These are phyloP conservation scores for Paraconiothyrium brasiliense DNA, from an alignment of 2,329 filamentous ascomycete species.

Conservation along the genomic window DNA sequence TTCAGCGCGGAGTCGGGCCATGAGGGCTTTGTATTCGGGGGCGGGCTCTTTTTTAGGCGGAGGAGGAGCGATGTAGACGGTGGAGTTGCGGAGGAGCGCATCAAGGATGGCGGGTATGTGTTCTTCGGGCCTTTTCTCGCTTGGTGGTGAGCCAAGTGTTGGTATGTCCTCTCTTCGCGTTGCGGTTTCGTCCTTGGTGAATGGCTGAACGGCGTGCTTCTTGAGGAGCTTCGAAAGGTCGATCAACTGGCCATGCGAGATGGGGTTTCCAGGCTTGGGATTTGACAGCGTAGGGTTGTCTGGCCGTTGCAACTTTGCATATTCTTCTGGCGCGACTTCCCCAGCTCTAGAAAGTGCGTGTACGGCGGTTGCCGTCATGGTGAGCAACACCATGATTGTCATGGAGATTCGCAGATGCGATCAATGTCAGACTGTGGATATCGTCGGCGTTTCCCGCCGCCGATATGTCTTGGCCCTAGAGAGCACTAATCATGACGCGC, in stretches of 20 bases:
- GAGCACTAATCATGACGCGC: slow-evolving; percentile 10
- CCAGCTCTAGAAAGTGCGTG: slow-evolving; percentile 63
- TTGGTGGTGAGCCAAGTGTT: background rate
- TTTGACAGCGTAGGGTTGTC: slow-evolving; percentile 62
- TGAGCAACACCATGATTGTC: slow-evolving; percentile 74
- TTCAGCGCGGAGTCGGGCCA: slow-evolving; percentile 83
- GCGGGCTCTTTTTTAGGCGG: slow-evolving; percentile 74
- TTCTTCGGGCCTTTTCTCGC: background rate
- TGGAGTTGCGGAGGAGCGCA: slow-evolving; percentile 74
- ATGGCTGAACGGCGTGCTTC: slow-evolving; percentile 24
- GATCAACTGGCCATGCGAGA: slow-evolving; percentile 76
- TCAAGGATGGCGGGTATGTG: slow-evolving; percentile 64
- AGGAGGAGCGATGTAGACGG: slow-evolving; percentile 80
- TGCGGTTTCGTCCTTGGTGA: slow-evolving; percentile 1
- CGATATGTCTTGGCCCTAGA: slow-evolving; percentile 8
- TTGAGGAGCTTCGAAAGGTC: slow-evolving; percentile 66
- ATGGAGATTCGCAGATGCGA: slow-evolving; percentile 4
- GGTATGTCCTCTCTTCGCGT: slow-evolving; percentile 11
- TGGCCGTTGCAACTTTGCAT: slow-evolving; percentile 34
- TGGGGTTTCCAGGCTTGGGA: slow-evolving; percentile 69
- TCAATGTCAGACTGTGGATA: background rate
- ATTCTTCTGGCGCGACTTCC: slow-evolving; percentile 27
- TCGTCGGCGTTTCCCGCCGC: background rate
- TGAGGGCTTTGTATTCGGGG: slow-evolving; percentile 84
- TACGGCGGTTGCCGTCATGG: slow-evolving; percentile 75